phyloP scores from a whole-genome alignment of 2,329 filamentous ascomycete species.

The Colletotrichum eremochloae region DNA sequence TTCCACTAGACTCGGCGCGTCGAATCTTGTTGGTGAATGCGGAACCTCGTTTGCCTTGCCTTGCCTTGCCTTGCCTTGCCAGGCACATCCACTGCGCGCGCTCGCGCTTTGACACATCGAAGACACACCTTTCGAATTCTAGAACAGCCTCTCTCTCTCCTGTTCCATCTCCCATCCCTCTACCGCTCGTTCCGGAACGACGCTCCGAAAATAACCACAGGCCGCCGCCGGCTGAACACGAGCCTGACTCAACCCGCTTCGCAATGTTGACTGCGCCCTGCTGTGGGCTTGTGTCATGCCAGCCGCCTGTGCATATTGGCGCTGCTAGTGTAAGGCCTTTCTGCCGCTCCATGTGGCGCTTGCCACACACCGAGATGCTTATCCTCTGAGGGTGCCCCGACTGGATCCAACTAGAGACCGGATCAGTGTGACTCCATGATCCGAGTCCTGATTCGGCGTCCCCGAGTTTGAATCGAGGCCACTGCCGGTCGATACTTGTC shows the following conservation, averaged over 20 bases:
- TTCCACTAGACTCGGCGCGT: constrained; percentile 5
- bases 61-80: constrained; percentile 12
- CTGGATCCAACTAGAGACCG: background rate
- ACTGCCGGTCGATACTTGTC: constrained; percentile 29
- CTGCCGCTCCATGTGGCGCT: constrained; percentile 38
- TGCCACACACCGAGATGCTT: constrained; percentile 25
- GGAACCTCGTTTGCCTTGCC: constrained; percentile 8
- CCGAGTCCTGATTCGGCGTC: constrained; percentile 12
- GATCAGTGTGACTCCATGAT: background rate
- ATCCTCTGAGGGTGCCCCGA: constrained; percentile 9
- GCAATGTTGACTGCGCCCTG: constrained; percentile 39
- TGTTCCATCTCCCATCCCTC: constrained; percentile 16
- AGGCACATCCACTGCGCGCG: constrained; percentile 5
- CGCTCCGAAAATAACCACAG: constrained; percentile 37
- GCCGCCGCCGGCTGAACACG: constrained; percentile 38
- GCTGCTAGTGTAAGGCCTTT: constrained; percentile 7
- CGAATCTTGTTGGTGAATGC: constrained; percentile 4
- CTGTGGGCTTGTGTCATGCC: constrained; percentile 29
- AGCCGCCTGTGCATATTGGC: constrained; percentile 12
- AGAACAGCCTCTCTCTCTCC: constrained; percentile 19
- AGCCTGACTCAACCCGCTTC: constrained; percentile 31
- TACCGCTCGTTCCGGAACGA: constrained; percentile 35
- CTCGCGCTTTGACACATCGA: constrained; percentile 21
- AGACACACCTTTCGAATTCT: constrained; percentile 14
- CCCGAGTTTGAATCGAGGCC: constrained; percentile 17